phyloP scores from a whole-genome alignment of 2,329 filamentous ascomycete species.

The Nakataea oryzae region DNA sequence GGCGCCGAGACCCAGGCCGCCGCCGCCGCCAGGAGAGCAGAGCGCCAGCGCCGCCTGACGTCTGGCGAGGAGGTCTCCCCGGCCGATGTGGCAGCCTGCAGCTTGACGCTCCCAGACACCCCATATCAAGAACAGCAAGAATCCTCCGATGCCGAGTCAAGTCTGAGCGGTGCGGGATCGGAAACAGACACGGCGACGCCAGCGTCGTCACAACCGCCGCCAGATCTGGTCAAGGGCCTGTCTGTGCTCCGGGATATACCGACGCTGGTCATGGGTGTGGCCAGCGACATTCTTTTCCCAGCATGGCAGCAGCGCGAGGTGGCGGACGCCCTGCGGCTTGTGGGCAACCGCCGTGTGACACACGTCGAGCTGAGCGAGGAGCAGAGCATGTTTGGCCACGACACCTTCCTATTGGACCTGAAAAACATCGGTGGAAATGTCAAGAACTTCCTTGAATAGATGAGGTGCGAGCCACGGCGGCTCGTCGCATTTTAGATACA shows the following conservation, averaged over 20 bases:
- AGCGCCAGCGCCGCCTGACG: slow-evolving; percentile 48
- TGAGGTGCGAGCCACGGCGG: too few species aligned
- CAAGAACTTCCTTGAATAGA: slow-evolving; percentile 60
- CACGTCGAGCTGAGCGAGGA: slow-evolving; percentile 92
- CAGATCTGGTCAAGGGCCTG: slow-evolving; percentile 71
- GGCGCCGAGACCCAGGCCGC: slow-evolving; percentile 59
- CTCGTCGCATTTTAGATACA: too few species aligned
- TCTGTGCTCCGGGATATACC: slow-evolving; percentile 63
- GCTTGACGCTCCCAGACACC: slow-evolving; percentile 67
- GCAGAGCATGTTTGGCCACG: slow-evolving; percentile 88
- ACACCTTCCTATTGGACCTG: slow-evolving; percentile 88
- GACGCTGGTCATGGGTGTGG: slow-evolving; percentile 83
- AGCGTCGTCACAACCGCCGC: slow-evolving; percentile 44
- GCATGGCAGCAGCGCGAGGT: slow-evolving; percentile 97
- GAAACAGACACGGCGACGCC: too few species aligned
- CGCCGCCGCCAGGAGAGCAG: slow-evolving; percentile 49
- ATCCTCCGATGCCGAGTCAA: slow-evolving; percentile 19
- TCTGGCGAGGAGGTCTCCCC: slow-evolving; percentile 22
- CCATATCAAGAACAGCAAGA: slow-evolving; percentile 75
- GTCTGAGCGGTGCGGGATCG: too few species aligned
- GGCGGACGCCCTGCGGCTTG: slow-evolving; percentile 66
- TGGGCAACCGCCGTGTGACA: slow-evolving; percentile 71
- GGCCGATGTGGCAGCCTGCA: slow-evolving; percentile 45
- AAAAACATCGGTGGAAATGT: slow-evolving; percentile 84
- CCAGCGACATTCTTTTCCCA: slow-evolving; percentile 92